A percentile compares a stretch with the other conserved stretches of the same genome.
Conservation (phyloP, 345 rosid genomes). For the Syzygium grande region DNA sequence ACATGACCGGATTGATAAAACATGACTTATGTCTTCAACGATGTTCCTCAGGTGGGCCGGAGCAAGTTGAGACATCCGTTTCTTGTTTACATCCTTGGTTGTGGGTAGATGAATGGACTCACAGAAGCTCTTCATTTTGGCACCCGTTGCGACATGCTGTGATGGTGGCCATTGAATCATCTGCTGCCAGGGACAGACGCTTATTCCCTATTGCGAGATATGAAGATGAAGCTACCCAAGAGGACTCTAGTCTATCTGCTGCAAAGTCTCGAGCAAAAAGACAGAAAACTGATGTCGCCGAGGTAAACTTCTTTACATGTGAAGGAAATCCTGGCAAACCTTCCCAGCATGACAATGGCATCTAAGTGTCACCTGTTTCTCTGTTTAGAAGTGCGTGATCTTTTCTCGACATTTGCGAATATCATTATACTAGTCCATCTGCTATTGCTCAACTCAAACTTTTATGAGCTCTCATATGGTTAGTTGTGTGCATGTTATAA, state of each 20-base stretch:
- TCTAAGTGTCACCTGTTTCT: neutral
- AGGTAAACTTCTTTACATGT: constrained; percentile 15
- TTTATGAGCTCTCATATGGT: neutral
- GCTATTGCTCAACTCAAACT: neutral
- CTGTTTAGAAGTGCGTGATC: neutral
- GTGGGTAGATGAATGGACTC: constrained; percentile 35
- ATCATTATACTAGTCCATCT: neutral
- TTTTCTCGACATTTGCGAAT: neutral
- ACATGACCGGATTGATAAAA: constrained; percentile 1
- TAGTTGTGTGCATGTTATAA: neutral
- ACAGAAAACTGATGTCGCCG: constrained; percentile 33
- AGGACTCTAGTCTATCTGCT: constrained; percentile 17
- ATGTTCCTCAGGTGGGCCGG: constrained; percentile 9
- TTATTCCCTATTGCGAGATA: constrained; percentile 32
- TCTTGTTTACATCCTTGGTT: constrained; percentile 74
- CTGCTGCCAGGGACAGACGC: constrained; percentile 68
- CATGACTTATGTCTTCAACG: constrained; percentile 6
- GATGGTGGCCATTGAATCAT: constrained; percentile 72
- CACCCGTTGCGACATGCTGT: constrained; percentile 82
- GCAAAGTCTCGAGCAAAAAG: constrained; percentile 43
- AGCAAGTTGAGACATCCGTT: constrained; percentile 13
- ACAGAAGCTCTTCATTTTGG: constrained; percentile 25
- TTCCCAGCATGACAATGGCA: neutral
- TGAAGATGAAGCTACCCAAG: constrained; percentile 12
- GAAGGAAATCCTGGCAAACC: neutral